Evolutionary conservation across 192 early-diverging fungal genomes (phyloP).

Genomic region (Geosiphon pyriformis): DNA sequence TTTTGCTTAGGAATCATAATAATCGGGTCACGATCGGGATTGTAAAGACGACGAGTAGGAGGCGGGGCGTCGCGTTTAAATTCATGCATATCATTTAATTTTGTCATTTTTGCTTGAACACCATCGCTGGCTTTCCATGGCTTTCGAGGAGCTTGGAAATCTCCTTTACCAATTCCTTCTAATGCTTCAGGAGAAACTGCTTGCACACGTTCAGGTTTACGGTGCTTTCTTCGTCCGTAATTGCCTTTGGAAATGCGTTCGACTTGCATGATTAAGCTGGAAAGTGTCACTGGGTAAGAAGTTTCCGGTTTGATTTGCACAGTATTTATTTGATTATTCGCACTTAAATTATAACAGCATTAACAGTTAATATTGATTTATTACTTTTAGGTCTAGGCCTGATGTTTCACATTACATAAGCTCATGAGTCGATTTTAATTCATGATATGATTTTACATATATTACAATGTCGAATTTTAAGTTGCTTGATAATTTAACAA

Average conservation of each 20-base stretch:
- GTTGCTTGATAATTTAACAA: no score
- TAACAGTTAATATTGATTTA: no score
- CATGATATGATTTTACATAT: no score
- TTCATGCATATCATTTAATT: conserved; percentile 4
- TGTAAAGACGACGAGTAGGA: conserved; percentile 2
- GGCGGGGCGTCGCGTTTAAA: conserved; percentile 6
- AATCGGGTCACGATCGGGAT: conserved; percentile 7
- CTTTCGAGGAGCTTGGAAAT: not conserved
- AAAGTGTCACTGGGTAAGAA: not conserved
- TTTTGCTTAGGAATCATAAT: not conserved
- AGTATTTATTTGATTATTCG: no score
- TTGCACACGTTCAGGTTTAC: not conserved
- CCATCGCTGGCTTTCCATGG: not conserved
- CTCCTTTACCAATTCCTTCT: no score
- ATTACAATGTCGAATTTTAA: no score
- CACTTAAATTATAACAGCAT: no score
- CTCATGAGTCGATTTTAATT: no score
- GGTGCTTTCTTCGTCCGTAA: not conserved
- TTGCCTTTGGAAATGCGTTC: not conserved
- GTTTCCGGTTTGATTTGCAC: no score
- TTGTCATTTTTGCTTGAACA: not conserved
- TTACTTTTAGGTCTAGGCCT: no score
- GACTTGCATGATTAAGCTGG: not conserved
- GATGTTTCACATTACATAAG: no score
- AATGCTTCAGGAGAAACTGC: not conserved